Conservation (phyloP, 306 rosid genomes). For the Prunus mira region DNA sequence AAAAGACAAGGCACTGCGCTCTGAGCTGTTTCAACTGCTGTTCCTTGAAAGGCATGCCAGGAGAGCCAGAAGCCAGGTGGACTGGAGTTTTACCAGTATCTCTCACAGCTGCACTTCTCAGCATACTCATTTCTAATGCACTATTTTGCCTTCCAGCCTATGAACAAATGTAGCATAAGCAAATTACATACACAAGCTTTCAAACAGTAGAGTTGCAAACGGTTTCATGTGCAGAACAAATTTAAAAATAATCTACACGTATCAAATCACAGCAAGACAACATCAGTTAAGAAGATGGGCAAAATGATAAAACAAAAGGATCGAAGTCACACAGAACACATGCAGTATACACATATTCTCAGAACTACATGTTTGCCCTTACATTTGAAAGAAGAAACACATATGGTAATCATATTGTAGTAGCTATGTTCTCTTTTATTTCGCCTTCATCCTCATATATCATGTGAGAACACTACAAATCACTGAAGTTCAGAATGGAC, state of each 20-base stretch:
- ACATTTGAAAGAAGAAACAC: neutral
- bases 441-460: neutral
- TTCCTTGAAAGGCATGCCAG: constrained; percentile 78
- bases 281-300: neutral
- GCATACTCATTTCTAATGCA: constrained; percentile 55
- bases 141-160: constrained; percentile 76
- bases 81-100: constrained; percentile 79
- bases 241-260: neutral
- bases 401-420: neutral
- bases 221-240: neutral
- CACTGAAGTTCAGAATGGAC: neutral
- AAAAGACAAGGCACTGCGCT: constrained; percentile 99
- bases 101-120: constrained; percentile 58
- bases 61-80: constrained; percentile 36
- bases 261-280: neutral
- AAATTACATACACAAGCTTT: constrained; percentile 14
- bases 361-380: neutral
- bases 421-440: neutral
- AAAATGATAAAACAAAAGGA: neutral
- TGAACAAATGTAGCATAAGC: constrained; percentile 37
- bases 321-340: neutral
- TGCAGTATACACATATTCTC: neutral
- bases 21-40: constrained; percentile 97
- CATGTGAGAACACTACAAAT: neutral
- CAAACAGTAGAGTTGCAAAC: constrained; percentile 18